Percentiles rank a stretch among this genome's conserved stretches.
These are phyloP conservation scores for Ilex paraguariensis DNA, from an alignment of 305 asterid species.

Conservation along the genomic window DNA sequence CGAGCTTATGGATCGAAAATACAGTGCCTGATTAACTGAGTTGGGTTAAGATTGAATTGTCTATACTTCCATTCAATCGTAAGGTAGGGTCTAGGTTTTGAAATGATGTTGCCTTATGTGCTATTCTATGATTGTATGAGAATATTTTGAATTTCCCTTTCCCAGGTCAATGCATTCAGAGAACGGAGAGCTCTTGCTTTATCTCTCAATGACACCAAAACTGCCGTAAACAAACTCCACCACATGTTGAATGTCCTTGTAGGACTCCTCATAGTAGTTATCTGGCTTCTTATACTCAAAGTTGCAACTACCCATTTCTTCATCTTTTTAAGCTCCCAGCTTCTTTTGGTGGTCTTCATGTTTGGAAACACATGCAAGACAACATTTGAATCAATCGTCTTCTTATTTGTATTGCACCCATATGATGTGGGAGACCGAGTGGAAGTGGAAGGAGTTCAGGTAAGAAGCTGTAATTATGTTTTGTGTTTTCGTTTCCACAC, in stretches of 20 bases:
- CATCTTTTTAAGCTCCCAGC: constrained; percentile 3
- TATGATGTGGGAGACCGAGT: constrained; percentile 7
- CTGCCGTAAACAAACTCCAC: constrained; percentile 4
- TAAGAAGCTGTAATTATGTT: neutral
- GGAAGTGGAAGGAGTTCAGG: constrained; percentile 5
- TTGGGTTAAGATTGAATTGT: no score
- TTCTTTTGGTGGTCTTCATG: constrained; percentile 4
- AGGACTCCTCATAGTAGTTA: neutral
- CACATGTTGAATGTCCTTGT: constrained; percentile 5
- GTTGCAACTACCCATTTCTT: constrained; percentile 6
- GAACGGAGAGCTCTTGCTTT: constrained; percentile 6
- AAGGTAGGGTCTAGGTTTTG: no score
- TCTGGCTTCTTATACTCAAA: constrained; percentile 4
- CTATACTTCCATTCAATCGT: no score
- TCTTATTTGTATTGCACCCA: constrained; percentile 8
- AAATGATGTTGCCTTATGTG: no score
- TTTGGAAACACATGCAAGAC: constrained; percentile 12
- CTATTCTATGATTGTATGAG: neutral
- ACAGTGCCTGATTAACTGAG: no score
- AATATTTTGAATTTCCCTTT: neutral
- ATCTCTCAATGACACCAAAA: constrained; percentile 3
- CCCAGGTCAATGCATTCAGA: constrained; percentile 6
- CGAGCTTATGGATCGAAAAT: no score
- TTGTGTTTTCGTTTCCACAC: neutral
- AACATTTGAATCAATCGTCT: constrained; percentile 1